These are phyloP conservation scores for Monarda citriodora DNA, from an alignment of 305 asterid genomes.

Conservation along the genomic window DNA sequence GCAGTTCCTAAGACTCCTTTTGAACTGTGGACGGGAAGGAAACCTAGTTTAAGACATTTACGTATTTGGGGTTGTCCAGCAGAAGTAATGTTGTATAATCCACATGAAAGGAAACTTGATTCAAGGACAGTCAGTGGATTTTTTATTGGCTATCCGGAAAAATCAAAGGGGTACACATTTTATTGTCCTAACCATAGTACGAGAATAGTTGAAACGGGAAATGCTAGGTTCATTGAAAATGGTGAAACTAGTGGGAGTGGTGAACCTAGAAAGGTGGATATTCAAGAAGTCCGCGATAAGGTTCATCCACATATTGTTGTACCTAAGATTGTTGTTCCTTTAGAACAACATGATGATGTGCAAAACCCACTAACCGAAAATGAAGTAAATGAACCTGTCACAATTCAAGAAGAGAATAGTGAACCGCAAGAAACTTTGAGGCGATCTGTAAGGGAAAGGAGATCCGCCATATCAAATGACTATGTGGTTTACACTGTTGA, in stretches of 20 bases:
- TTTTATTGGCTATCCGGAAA: no score
- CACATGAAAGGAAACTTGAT: no score
- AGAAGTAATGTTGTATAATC: no score
- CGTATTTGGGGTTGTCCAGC: no score
- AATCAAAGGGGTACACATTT: no score
- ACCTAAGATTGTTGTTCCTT: no score
- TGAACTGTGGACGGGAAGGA: no score
- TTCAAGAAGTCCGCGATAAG: not conserved
- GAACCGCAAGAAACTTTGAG: not conserved
- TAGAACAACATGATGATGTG: no score
- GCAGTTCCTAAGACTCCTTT: not conserved
- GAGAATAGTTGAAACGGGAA: not conserved
- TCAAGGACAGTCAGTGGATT: no score
- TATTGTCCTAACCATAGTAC: not conserved
- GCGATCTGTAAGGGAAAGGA: not conserved
- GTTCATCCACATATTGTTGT: not conserved
- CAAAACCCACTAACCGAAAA: no score
- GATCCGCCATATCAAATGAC: not conserved
- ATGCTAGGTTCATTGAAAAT: not conserved
- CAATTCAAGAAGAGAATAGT: not conserved
- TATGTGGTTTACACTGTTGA: no score
- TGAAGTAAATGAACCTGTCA: not conserved
- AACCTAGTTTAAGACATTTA: not conserved
- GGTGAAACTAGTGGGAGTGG: not conserved
- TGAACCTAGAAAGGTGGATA: not conserved